phyloP scores from a whole-genome alignment of 805 yeast species.

The Candida caryicola region DNA sequence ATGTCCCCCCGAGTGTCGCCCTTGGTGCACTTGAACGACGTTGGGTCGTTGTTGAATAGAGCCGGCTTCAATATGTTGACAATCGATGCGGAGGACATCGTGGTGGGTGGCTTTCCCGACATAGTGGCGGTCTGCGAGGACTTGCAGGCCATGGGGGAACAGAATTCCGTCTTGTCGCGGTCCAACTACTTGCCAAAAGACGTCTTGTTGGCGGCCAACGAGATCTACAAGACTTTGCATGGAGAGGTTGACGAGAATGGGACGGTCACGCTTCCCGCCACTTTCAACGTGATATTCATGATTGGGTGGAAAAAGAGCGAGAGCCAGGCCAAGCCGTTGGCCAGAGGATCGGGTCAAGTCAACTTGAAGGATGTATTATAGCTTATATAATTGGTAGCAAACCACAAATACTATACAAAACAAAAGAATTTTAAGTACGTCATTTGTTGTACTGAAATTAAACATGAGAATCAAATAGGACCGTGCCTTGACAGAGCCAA shows the following conservation, averaged over 20 bases:
- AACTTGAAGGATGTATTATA: conserved; percentile 61
- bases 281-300: conserved; percentile 75
- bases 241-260: conserved; percentile 55
- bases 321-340: conserved; percentile 67
- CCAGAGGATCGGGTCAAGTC: conserved; percentile 69
- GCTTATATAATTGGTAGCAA: background rate
- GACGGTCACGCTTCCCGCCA: conserved; percentile 62
- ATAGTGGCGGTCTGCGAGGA: conserved; percentile 65
- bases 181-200: conserved; percentile 47
- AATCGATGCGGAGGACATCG: conserved; percentile 78
- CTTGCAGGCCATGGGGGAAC: conserved; percentile 80
- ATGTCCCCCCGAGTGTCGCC: conserved; percentile 81
- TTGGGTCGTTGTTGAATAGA: conserved; percentile 66
- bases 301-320: conserved; percentile 85
- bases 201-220: conserved; percentile 69
- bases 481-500: no score
- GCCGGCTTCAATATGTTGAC: conserved; percentile 81
- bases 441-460: no score
- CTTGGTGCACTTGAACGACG: conserved; percentile 71
- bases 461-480: no score
- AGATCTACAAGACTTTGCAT: conserved; percentile 68
- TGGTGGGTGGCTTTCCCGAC: conserved; percentile 74
- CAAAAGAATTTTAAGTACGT: no score
- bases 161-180: conserved; percentile 61
- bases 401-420: no score